Base-by-base conservation (phyloP, 805 yeast species). In the Metschnikowia borealis region DNA sequence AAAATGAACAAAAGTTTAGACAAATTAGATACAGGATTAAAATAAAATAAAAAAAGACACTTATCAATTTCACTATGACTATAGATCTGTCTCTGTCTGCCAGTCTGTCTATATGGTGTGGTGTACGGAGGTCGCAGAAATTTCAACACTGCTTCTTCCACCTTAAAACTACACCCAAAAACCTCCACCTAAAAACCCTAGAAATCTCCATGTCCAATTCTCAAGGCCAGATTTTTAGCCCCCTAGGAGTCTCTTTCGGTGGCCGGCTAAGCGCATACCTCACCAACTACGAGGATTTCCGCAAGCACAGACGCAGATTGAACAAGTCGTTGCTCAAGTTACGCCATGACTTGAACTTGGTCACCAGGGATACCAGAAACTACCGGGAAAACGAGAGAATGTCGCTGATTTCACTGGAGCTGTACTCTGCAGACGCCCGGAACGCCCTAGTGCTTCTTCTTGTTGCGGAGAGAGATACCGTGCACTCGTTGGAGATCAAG, bases 391-490 rank as follows among this genome's bases (percentile, higher is more conserved):
- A 79, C 52, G 78, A 76, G 51, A 72, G 78, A 56, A 74, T 74
- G 5, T 66, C 79, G 34, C 66, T 69, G 31, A 74, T 87, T 26
- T 60, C 74, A 1, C 49, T 68, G 0, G 82, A 74, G 6, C 78
- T 81, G 50, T 84, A 84, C 55, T 74, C 68, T 4, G 54, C 64
- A 18, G 81, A 87, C 58, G 64, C 66, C 11, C 70, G 77, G 53
- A 81, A 70, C 61, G 92, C 84, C 33, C 72, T 76, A 37, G 67
- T 89, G 23, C 65, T 82, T n/a, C 69, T 90, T 21, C 71, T 82
- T 50, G 77, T 78, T n/a, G 83, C 86, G 1, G 98, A 94, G 66
- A 79, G 96, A 62, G 87, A 89, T 57, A 71, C 83, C 62, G 74
- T 89, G 31, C 80, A 77, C 57, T 85, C 91, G 1, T 75, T 82